Percentiles rank a stretch among this genome's conserved stretches.
These are phyloP conservation scores for Pseudocercospora eumusae DNA, from an alignment of 2,329 filamentous ascomycete genomes.

Conservation along the genomic window DNA sequence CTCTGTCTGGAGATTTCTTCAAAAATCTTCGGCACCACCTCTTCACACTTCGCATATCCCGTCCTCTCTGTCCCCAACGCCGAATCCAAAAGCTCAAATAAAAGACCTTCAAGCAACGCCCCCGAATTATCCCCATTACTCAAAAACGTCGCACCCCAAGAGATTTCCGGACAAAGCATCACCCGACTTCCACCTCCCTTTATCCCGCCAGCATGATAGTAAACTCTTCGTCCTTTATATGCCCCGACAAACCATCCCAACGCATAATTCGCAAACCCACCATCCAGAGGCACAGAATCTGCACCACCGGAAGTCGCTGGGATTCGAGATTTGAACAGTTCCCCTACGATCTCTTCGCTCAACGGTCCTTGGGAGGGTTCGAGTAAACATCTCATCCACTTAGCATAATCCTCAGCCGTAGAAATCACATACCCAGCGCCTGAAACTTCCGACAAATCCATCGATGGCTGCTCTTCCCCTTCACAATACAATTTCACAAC, in stretches of 20 bases:
- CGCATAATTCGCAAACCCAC: background rate
- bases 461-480: background rate
- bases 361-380: background rate
- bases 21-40: background rate
- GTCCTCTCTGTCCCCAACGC: background rate
- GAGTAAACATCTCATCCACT: background rate
- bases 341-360: background rate
- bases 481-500: background rate
- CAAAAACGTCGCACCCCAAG: background rate
- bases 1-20: background rate
- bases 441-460: background rate
- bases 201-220: background rate
- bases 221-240: background rate
- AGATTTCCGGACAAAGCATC: background rate
- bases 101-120: background rate
- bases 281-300: constrained; percentile 1
- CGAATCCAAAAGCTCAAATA: background rate
- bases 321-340: background rate
- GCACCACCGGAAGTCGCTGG: background rate
- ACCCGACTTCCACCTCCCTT: background rate
- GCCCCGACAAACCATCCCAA: background rate
- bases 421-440: constrained; percentile 2
- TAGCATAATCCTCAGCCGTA: background rate
- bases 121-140: background rate
- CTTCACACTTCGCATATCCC: background rate